These are phyloP conservation scores for Claviceps pusilla DNA, from an alignment of 2,329 filamentous ascomycete species.

Conservation along the genomic window DNA sequence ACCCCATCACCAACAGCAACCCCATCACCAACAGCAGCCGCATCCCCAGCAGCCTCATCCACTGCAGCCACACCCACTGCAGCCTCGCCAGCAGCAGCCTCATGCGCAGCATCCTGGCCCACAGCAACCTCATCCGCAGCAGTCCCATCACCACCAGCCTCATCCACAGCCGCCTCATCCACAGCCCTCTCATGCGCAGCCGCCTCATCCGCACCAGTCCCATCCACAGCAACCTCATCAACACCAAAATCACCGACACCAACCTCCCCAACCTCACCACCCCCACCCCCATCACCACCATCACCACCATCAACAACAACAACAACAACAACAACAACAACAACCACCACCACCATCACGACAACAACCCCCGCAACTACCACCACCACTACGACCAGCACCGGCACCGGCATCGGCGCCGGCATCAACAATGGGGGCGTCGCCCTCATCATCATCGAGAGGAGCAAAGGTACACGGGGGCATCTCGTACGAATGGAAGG, in stretches of 20 bases:
- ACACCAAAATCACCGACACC: too few species aligned
- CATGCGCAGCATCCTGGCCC: too few species aligned
- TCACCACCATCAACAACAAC: not conserved
- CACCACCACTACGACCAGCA: not conserved
- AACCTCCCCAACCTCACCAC: too few species aligned
- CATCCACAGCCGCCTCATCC: too few species aligned
- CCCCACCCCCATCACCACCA: not conserved
- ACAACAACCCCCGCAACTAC: not conserved
- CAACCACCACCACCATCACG: too few species aligned
- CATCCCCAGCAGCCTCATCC: not conserved
- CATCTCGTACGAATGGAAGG: constrained; percentile 1
- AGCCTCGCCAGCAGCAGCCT: not conserved
- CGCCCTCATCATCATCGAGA: not conserved
- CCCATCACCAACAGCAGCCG: not conserved
- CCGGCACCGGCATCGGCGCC: not conserved
- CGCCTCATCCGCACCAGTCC: too few species aligned
- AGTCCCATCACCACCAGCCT: too few species aligned
- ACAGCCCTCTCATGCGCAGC: too few species aligned
- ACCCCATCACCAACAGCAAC: not conserved
- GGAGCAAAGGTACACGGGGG: not conserved
- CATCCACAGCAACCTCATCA: too few species aligned
- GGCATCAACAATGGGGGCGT: not conserved
- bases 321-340: too few species aligned
- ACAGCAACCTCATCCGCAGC: too few species aligned
- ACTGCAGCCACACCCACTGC: not conserved